phyloP scores from a whole-genome alignment of 192 early-diverging fungal genomes.

The Globomyces pollinis-pini region DNA sequence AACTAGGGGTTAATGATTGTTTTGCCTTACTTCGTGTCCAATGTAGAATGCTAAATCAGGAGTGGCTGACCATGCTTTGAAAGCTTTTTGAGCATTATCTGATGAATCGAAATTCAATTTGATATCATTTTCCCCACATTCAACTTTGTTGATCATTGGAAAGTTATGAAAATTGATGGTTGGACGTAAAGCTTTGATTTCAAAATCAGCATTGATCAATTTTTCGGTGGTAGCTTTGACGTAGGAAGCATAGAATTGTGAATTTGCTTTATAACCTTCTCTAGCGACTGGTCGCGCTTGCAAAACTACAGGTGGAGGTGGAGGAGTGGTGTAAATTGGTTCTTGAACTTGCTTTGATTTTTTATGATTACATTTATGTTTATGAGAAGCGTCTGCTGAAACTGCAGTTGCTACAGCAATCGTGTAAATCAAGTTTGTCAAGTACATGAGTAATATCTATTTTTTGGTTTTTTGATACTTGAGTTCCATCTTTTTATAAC shows the following conservation, averaged over 20 bases:
- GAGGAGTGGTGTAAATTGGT: too few species aligned
- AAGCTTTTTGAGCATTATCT: background rate
- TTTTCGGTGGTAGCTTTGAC: background rate
- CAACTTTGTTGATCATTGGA: background rate
- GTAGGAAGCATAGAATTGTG: background rate
- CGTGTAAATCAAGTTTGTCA: too few species aligned
- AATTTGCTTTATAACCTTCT: background rate
- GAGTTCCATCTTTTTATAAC: too few species aligned
- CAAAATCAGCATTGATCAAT: background rate
- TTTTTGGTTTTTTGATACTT: too few species aligned
- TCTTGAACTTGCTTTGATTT: too few species aligned
- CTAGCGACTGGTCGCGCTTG: background rate
- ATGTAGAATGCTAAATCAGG: background rate
- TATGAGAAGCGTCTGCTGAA: too few species aligned
- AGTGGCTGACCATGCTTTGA: background rate
- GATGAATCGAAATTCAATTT: background rate
- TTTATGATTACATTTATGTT: too few species aligned
- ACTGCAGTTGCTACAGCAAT: too few species aligned
- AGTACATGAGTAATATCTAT: too few species aligned
- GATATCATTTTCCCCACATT: background rate
- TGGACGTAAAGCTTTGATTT: background rate
- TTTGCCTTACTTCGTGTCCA: background rate
- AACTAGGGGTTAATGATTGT: too few species aligned
- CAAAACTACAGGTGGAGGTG: background rate
- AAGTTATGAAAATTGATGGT: background rate